Base-by-base conservation (phyloP, 2,329 filamentous ascomycete species). In the Juglanconis juglandina region DNA sequence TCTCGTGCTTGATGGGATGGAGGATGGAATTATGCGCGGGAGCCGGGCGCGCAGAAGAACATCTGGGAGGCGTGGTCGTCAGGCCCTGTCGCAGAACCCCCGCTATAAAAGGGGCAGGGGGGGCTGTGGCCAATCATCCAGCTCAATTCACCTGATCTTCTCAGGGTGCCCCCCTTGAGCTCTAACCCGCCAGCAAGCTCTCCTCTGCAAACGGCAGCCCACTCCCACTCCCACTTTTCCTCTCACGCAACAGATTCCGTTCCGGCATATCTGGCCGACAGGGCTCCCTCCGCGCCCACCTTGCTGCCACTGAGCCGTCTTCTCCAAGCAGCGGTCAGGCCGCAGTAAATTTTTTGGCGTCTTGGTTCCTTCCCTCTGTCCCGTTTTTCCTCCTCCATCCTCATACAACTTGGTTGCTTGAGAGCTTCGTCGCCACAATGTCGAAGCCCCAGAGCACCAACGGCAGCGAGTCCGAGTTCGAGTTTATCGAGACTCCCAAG, bases 401-500 rank as follows among this genome's bases (percentile, higher is more conserved):
- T 11, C 37, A 50, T 46, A 30, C 10, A n/a, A 44, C 47, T 44
- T 39, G 37, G 11, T 50, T 35, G 30, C 37, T 42, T 48, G 39
- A 48, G 52, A 54, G 60, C 52, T 58, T 33, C 41, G 58, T 47
- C 51, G 58, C 47, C 74, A 80, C 69, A 68, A 79, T 81, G 75
- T 81, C 79, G 62, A 79, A 81, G 66, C 69, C 77, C 63, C 72
- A 76, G 66, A 79, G 78, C 69, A 70, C 72, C 67, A 79, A 77
- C 70, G 76, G 77, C 74, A 79, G 75, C 63, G 79, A 80, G 73
- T 77, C 77, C 66, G 76, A 79, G 65, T 89, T 90, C 72, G 86
- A 89, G 74, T 90, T 88, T 73, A 82, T 84, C 70, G 76, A 82
- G 67, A 85, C 82, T 69, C 82, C 82, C 39, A 79, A 78, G 69